Evolutionary conservation across 345 rosid species (phyloP).

Genomic region (Citrus medica): DNA sequence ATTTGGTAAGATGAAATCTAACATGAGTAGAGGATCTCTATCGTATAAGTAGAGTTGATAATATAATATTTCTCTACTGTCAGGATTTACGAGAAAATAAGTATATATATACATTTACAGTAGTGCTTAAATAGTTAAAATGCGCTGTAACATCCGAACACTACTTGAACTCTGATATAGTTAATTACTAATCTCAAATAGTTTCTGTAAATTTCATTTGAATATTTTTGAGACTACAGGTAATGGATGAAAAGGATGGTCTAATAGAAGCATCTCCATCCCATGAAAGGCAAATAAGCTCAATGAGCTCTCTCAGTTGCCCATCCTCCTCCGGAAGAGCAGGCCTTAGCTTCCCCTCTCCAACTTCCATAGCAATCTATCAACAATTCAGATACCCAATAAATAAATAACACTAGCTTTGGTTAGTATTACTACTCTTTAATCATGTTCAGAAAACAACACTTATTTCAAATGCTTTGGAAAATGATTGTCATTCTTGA

Average conservation of each 20-base stretch:
- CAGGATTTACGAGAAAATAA: no score
- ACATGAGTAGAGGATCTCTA: no score
- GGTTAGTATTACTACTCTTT: neutral
- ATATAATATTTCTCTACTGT: no score
- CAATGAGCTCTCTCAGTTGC: constrained; percentile 25
- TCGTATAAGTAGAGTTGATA: no score
- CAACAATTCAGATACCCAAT: neutral
- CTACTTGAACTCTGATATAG: no score
- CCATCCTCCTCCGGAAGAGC: constrained; percentile 35
- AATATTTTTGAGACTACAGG: constrained; percentile 24
- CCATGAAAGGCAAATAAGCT: constrained; percentile 43
- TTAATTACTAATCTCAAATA: neutral
- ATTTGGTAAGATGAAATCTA: no score
- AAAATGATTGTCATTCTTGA: neutral
- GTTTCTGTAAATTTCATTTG: neutral
- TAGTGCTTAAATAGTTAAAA: no score
- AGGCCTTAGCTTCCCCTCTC: constrained; percentile 49
- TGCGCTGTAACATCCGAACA: no score
- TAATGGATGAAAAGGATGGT: constrained; percentile 43
- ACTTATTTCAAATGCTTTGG: neutral
- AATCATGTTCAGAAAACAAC: neutral
- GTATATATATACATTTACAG: no score
- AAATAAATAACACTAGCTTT: no score
- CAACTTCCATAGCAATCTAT: constrained; percentile 59
- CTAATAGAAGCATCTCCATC: constrained; percentile 39